Conservation (phyloP, 352 stramenopile genomes). For the Globisporangium rhizosaccharum region DNA sequence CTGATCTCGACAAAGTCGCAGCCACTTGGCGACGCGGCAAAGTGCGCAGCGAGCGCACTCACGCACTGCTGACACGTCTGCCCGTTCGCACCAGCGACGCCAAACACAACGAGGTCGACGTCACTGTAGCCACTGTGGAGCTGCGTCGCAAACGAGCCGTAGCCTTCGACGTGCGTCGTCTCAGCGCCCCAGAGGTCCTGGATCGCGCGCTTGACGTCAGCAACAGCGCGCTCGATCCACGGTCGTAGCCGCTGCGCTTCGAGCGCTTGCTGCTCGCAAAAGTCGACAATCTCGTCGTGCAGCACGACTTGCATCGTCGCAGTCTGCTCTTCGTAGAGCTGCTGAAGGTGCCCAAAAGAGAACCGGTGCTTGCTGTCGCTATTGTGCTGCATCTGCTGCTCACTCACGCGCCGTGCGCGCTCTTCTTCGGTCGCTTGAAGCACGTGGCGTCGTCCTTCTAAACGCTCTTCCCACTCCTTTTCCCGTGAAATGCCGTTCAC, state of each 20-base stretch:
- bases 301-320: constrained; percentile 71
- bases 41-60: constrained; percentile 20
- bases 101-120: constrained; percentile 79
- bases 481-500: constrained; percentile 68
- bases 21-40: constrained; percentile 7
- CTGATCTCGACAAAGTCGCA: constrained; percentile 50
- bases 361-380: constrained; percentile 26
- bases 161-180: constrained; percentile 45
- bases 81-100: constrained; percentile 38
- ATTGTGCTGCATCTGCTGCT: constrained; percentile 20
- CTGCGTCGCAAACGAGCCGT: constrained; percentile 71
- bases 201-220: constrained; percentile 37
- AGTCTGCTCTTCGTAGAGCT: constrained; percentile 78
- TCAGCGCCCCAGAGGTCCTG: constrained; percentile 38
- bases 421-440: constrained; percentile 74
- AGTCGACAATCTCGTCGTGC: constrained; percentile 72
- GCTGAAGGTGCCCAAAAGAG: constrained; percentile 63
- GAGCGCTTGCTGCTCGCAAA: constrained; percentile 39
- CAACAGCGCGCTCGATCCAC: constrained; percentile 53
- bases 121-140: constrained; percentile 63
- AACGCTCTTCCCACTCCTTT: constrained; percentile 71
- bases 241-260: constrained; percentile 27
- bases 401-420: constrained; percentile 59
- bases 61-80: constrained; percentile 58
- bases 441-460: constrained; percentile 59